Evolutionary conservation across 495 filamentous ascomycete genomes (phyloP).

Genomic region (Neurospora sp.): DNA sequence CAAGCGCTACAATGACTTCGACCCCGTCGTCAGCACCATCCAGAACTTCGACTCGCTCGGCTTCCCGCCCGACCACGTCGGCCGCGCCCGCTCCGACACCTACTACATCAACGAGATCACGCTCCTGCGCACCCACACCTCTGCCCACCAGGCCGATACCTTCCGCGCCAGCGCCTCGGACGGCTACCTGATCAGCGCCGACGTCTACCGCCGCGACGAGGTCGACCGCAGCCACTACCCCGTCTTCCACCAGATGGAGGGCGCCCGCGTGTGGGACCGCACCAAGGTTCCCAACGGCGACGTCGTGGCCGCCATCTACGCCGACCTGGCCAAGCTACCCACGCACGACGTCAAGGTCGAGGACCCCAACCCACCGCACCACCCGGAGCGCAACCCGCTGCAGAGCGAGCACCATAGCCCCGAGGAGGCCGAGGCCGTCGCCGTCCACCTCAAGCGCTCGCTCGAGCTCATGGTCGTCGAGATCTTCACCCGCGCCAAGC

Average conservation of each 20-base stretch:
- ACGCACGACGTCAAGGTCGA: conserved; percentile 64
- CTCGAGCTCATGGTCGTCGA: conserved; percentile 82
- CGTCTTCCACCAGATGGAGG: conserved; percentile 98
- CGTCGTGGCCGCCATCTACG: conserved; percentile 51
- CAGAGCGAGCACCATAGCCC: conserved; percentile 58
- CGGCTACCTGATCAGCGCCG: conserved; percentile 86
- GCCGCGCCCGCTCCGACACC: conserved; percentile 78
- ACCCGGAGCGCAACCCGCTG: conserved; percentile 73
- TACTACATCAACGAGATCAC: conserved; percentile 88
- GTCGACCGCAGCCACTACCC: conserved; percentile 93
- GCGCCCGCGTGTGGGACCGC: conserved; percentile 82
- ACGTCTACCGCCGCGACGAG: conserved; percentile 92
- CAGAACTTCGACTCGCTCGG: conserved; percentile 96
- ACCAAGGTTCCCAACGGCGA: conserved; percentile 44
- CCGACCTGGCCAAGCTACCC: conserved; percentile 59
- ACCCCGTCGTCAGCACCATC: conserved; percentile 72
- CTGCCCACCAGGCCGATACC: conserved; percentile 80
- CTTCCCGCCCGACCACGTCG: conserved; percentile 83
- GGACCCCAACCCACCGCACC: conserved; percentile 72
- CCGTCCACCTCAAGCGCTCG: conserved; percentile 77
- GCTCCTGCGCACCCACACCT: conserved; percentile 85
- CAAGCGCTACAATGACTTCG: conserved; percentile 64
- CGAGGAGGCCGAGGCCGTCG: conserved; percentile 75
- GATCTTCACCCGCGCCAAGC: conserved; percentile 71
- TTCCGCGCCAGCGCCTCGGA: conserved; percentile 64